Base-by-base conservation (phyloP, 148 eudicot genomes). In the Cornus florida region DNA sequence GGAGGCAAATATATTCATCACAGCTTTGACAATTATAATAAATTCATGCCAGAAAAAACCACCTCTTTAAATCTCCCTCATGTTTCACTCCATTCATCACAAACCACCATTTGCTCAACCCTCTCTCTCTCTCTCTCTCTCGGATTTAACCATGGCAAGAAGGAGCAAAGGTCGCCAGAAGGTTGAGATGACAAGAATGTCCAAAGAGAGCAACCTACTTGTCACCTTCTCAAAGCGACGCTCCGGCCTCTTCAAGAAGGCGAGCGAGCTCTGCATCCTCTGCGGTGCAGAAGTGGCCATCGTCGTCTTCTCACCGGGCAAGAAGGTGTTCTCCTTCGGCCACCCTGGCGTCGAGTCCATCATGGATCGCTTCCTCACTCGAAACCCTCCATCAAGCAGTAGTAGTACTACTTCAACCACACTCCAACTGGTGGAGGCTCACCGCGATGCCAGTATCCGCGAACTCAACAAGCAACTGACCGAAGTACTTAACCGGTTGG, bases 141-240 rank as follows among this genome's bases (percentile, higher is more conserved):
- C 12, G 59, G 59, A 22, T 48, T 53, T 71, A 71, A 60, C 14
- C 39, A 77, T 77, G 79, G 7, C 78, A 9, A 73, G 20, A 33
- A 75, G 70, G 75, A 74, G 83, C 76, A 82, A 67, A 9, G 84
- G 84, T 70, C 80, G 84, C 48, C 86, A 81, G 72, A 84, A 81
- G 79, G 72, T 84, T 41, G 53, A 80, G 39, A 80, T 84, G 80
- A 50, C 35, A 46, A 81, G 69, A 77, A 85, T 68, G 28, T 39
- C 35, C 31, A 77, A 77, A 4, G 69, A 75, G 32, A 81, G 43
- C 22, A 67, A 81, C 69, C 84, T 82, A 0, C 82, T 35, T 14
- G 84, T 82, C 10, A 81, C 84, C 6, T 85, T 85, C 78, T 81
- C 87, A 4, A 85, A 85, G 67, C 82, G 87, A 6, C 84, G 87